Percentiles rank a stretch among this genome's conserved stretches.
Conservation (phyloP, 345 rosid genomes). For the Acer campestre region DNA sequence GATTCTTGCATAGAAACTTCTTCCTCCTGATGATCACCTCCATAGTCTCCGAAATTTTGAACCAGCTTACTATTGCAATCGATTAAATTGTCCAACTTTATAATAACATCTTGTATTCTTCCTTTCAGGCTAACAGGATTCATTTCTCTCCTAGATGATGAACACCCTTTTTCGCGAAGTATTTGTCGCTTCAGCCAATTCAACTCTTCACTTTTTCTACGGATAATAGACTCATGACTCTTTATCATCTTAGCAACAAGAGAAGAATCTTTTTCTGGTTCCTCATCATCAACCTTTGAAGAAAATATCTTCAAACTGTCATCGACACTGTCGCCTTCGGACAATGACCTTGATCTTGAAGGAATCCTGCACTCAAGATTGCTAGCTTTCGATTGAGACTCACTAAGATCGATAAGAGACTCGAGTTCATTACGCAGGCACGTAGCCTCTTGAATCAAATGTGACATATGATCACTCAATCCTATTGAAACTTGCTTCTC, state of each 20-base stretch:
- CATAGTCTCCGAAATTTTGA: slow-evolving; percentile 20
- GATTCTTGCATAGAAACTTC: not conserved
- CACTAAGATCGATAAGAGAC: slow-evolving; percentile 33
- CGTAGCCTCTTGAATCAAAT: slow-evolving; percentile 37
- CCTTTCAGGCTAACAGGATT: slow-evolving; percentile 30
- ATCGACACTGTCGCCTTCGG: slow-evolving; percentile 16
- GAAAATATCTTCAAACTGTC: not conserved
- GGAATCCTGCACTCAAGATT: slow-evolving; percentile 11
- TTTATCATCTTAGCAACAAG: slow-evolving; percentile 61
- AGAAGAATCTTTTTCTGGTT: slow-evolving; percentile 28
- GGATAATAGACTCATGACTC: slow-evolving; percentile 64
- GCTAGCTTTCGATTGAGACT: slow-evolving; percentile 2
- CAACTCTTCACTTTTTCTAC: slow-evolving; percentile 48
- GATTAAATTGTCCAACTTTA: slow-evolving; percentile 42
- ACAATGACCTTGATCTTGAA: slow-evolving; percentile 21
- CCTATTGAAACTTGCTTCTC: slow-evolving; percentile 34
- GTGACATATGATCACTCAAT: slow-evolving; percentile 39
- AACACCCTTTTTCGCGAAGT: slow-evolving; percentile 19
- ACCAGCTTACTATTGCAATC: slow-evolving; percentile 31
- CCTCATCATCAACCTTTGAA: slow-evolving; percentile 4
- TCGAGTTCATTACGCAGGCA: slow-evolving; percentile 45
- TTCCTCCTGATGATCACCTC: slow-evolving; percentile 11
- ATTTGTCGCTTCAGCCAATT: slow-evolving; percentile 27
- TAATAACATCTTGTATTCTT: slow-evolving; percentile 43
- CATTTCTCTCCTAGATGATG: slow-evolving; percentile 29